Base-by-base conservation (phyloP, 1,139 yeast species). In the Entelexis sorbosivorans region DNA sequence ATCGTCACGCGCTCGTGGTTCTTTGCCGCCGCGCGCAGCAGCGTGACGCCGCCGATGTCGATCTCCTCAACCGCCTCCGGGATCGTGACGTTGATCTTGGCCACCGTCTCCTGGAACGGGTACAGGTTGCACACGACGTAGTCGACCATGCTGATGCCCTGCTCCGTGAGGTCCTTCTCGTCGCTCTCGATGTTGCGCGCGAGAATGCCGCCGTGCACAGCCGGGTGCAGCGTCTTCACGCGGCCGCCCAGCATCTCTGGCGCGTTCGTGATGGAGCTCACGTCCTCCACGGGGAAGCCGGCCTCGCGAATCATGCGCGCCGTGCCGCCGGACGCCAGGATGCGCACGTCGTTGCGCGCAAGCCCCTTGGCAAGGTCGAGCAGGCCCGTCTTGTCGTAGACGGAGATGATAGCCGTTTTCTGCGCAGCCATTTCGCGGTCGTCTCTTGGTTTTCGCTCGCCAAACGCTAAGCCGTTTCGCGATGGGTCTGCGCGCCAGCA, bases 191-290 rank as follows among this genome's bases (percentile, higher is more conserved):
- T 76, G 72, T 91, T 79, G 73, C 97, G 81, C 51, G 98, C 97
- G 61, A 91, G 77, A 63, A 91, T 91, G 55, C 97, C 98, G 61
- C 95, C 98, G 68, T 91, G 98, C 56, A 91, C 96, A 44, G 97
- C 97, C 40, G 98, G 98, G 69, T 91, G 98, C 64, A 91, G 76
- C 55, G 98, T 91, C 75, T 91, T 91, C 63, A 91, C 98, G 72
- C 98, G 79, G 57, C 98, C 98, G 54, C 96, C 95, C 61, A 91
- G 77, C 96, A 91, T 91, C 71, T 91, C 98, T 51, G 98, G 98
- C 35, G 97, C 97, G 66, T 88, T 95, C 48, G 98, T 91, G 66
- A 91, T 87, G 56, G 93, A 70, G 49, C 94, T 82, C 52, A 91
- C 96, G 66, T 91, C 98, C 62, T 88, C 95, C 29, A 91, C 97